A percentile compares a stretch with the other conserved stretches of the same genome.
Evolutionary conservation across 441 rosid species (phyloP).

Genomic region (Melastoma candidum): DNA sequence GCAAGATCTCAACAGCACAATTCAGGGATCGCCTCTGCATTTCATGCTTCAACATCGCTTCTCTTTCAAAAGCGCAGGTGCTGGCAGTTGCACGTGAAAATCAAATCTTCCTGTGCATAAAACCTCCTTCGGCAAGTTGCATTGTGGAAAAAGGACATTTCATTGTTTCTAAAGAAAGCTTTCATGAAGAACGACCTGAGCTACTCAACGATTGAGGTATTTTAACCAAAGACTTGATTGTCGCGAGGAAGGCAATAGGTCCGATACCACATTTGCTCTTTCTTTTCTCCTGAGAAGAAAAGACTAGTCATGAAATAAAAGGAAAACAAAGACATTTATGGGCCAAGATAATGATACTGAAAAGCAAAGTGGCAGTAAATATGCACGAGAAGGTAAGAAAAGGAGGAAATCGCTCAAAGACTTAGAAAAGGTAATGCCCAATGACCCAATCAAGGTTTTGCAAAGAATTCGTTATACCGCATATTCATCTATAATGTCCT

Average conservation of each 20-base stretch:
- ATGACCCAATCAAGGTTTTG: background rate
- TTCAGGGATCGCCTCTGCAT: slow-evolving; percentile 71
- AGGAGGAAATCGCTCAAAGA: no score
- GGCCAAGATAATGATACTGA: no score
- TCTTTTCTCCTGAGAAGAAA: slow-evolving; percentile 60
- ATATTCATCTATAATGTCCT: slow-evolving; percentile 81
- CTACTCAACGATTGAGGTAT: slow-evolving; percentile 77
- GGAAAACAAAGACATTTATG: no score
- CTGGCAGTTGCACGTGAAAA: slow-evolving; percentile 92
- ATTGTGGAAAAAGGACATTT: slow-evolving; percentile 1
- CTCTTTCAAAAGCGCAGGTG: slow-evolving; percentile 94
- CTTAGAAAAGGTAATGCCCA: no score
- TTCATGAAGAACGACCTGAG: slow-evolving; percentile 48
- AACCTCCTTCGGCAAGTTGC: slow-evolving; percentile 9
- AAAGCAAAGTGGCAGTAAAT: no score
- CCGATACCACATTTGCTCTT: slow-evolving; percentile 79
- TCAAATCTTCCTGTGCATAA: slow-evolving; percentile 75
- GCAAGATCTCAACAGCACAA: slow-evolving; percentile 60
- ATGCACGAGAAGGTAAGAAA: no score
- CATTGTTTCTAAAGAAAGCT: background rate
- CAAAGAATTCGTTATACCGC: slow-evolving; percentile 40
- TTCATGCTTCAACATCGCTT: slow-evolving; percentile 90
- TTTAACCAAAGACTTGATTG: slow-evolving; percentile 55
- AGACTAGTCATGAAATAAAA: background rate
- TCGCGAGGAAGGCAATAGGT: slow-evolving; percentile 89